phyloP scores from a whole-genome alignment of 768 basidiomycete genomes.

The Lyophyllum semitale region DNA sequence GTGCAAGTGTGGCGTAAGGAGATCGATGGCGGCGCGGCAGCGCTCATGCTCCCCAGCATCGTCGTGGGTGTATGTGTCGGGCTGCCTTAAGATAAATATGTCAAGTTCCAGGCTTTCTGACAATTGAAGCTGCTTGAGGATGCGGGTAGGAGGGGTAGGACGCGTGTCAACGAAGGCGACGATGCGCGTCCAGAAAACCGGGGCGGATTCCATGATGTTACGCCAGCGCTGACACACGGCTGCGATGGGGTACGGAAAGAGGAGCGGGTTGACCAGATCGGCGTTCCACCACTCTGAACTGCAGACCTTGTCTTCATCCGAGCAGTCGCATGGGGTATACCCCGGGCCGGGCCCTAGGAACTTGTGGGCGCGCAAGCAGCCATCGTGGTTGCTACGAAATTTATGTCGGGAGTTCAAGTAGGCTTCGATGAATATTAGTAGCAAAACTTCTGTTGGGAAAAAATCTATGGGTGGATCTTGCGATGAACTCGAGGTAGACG shows the following conservation, averaged over 20 bases:
- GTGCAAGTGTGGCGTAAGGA: slow-evolving; percentile 15
- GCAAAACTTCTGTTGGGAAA: background rate
- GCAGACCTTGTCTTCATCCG: background rate
- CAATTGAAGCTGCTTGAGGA: slow-evolving; percentile 11
- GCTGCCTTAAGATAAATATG: slow-evolving; percentile 15
- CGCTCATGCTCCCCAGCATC: slow-evolving; percentile 13
- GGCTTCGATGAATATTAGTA: background rate
- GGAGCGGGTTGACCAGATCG: background rate
- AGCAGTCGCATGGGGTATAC: background rate
- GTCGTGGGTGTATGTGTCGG: background rate
- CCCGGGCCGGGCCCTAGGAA: background rate
- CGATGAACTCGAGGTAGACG: too few relatives aligned
- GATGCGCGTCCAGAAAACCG: slow-evolving; percentile 20
- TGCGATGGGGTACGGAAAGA: slow-evolving; percentile 3
- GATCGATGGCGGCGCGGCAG: slow-evolving; percentile 15
- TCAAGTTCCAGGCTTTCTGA: slow-evolving; percentile 14
- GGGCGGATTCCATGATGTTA: background rate
- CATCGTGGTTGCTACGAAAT: background rate
- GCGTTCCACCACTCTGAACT: background rate
- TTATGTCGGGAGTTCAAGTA: background rate
- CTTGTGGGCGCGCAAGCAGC: background rate
- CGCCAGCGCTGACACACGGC: slow-evolving; percentile 7
- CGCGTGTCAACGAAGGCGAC: slow-evolving; percentile 16
- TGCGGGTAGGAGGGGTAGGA: slow-evolving; percentile 6
- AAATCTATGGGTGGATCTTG: too few relatives aligned